Evolutionary conservation across 495 filamentous ascomycete genomes (phyloP), one percentile per base, ranked within the genome.

Genomic region (Penicillium fimorum): DNA sequence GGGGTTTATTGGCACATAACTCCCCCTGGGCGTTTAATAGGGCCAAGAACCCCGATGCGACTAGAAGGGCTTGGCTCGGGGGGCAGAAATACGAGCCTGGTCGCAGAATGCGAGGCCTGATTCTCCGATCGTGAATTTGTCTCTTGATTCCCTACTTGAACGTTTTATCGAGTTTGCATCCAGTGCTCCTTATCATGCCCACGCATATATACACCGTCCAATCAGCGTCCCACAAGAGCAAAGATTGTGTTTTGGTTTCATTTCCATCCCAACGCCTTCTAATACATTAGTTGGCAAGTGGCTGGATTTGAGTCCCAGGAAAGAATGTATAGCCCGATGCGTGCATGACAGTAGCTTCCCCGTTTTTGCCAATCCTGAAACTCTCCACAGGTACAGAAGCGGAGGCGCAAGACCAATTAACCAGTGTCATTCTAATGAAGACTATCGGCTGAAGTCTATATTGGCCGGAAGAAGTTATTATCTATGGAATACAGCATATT

Each of bases 61-160:
- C 8, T 47, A 12, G 13, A 20, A 25, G n/a, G 32, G 32, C 52
- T 54, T 54, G 52, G 52, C 42, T 47, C 47, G 52, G 52, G 51
- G 51, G 51, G 42, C 32, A 33, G 20, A 54, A 46, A 35, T 13
- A 8, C 38, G 15, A 35, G 11, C 51, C 51, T 42, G 42, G 51
- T 53, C 33, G 24, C 25, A 1, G 22, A 13, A 25, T 22, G 9
- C 25, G 20, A 47, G 18, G 17, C n/a, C 27, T 20, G 6, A 48
- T 48, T 32, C 27, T 48, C 46, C 46, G 44, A 17, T 45, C 43
- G 15, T 25, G 15, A 25, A 46, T 38, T 15, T 8, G 15, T n/a
- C 1, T n/a, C 1, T 8, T 7, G 2, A 17, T 38, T n/a, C 17
- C 35, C 10, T n/a, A 9, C n/a, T 38, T n/a, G 33, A 3, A 17